These are phyloP conservation scores for Ensete ventricosum DNA, from an alignment of 176 grass and related monocot genomes.

Conservation along the genomic window DNA sequence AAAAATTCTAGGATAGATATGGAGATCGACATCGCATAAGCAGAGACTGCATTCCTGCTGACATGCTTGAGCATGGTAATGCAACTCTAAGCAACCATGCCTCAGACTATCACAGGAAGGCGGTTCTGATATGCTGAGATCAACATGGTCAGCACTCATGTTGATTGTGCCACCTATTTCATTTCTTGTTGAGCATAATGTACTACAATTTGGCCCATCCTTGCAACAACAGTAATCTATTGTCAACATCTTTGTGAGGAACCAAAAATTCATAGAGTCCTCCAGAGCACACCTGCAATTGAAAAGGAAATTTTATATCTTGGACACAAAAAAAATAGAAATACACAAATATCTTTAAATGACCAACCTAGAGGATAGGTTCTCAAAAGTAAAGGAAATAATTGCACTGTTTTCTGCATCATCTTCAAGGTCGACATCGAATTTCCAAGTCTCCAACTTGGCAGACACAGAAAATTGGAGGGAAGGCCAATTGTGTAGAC, in stretches of 20 bases:
- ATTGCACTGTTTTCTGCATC: conserved; percentile 31
- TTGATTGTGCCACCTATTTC: conserved; percentile 11
- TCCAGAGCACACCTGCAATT: conserved; percentile 56
- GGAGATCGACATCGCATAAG: conserved; percentile 58
- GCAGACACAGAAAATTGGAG: conserved; percentile 43
- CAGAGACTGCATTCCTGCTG: conserved; percentile 45
- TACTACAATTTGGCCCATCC: conserved; percentile 31
- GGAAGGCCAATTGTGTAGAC: conserved; percentile 17
- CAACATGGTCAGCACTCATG: not conserved
- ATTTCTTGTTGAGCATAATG: conserved; percentile 54
- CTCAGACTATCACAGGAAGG: conserved; percentile 22
- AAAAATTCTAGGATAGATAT: conserved; percentile 61
- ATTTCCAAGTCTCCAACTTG: conserved; percentile 48
- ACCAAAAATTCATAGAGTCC: conserved; percentile 46
- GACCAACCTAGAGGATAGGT: conserved; percentile 51
- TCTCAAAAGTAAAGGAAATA: conserved; percentile 40
- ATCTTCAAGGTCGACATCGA: conserved; percentile 58
- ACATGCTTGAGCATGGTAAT: conserved; percentile 44
- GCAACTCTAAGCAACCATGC: conserved; percentile 52
- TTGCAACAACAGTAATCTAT: conserved; percentile 37
- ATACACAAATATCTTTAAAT: not conserved
- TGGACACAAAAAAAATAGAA: not conserved
- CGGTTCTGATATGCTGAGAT: conserved; percentile 6
- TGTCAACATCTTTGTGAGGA: conserved; percentile 39
- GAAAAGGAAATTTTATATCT: conserved; percentile 18